A percentile compares a stretch with the other conserved stretches of the same genome.
Evolutionary conservation across 495 filamentous ascomycete species (phyloP).

Genomic region (Hypoxylon perforatum): DNA sequence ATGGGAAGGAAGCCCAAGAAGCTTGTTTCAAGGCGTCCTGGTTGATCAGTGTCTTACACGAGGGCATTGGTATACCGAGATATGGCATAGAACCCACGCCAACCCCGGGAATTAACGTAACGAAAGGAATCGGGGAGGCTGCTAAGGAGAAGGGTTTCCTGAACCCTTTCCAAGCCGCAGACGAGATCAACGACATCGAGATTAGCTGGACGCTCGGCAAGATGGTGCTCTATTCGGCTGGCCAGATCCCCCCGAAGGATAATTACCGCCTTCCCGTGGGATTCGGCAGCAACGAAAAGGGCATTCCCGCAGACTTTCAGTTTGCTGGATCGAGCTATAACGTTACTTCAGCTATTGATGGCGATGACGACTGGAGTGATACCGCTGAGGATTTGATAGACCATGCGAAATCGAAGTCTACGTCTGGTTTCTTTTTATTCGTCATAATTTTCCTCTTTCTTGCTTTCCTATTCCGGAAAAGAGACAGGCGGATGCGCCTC

Average conservation of each 20-base stretch:
- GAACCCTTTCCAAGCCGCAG: conserved; percentile 89
- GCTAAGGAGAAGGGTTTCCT: conserved; percentile 84
- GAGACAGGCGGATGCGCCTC: conserved; percentile 75
- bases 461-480: conserved; percentile 66
- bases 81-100: conserved; percentile 75
- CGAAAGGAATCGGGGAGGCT: conserved; percentile 74
- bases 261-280: conserved; percentile 77
- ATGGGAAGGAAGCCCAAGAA: conserved; percentile 80
- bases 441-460: conserved; percentile 73
- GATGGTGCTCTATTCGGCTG: conserved; percentile 96
- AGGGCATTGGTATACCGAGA: conserved; percentile 94
- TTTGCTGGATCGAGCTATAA: conserved; percentile 75
- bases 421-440: conserved; percentile 80
- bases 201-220: conserved; percentile 99
- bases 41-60: conserved; percentile 95
- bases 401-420: conserved; percentile 73
- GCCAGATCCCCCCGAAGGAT: conserved; percentile 76
- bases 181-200: conserved; percentile 91
- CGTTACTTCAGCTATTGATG: conserved; percentile 57
- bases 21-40: conserved; percentile 98
- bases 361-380: conserved; percentile 71
- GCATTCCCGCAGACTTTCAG: conserved; percentile 82
- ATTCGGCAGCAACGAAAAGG: conserved; percentile 82
- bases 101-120: conserved; percentile 70
- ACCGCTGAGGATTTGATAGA: conserved; percentile 72